Percentiles rank a stretch among this genome's conserved stretches.
Evolutionary conservation across 768 basidiomycete genomes (phyloP).

Genomic region (Serendipita sp.): DNA sequence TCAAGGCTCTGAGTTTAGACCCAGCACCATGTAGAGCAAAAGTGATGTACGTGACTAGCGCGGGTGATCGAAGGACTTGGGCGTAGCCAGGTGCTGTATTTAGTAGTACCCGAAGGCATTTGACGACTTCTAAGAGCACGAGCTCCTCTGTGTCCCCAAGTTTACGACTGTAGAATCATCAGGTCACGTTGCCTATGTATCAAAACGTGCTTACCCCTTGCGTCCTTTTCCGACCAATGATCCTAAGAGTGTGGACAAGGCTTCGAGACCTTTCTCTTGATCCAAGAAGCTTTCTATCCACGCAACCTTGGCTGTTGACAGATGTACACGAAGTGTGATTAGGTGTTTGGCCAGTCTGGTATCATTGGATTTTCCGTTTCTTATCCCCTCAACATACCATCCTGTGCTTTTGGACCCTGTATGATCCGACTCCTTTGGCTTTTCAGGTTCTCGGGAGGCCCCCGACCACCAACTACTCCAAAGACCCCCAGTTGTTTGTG

Average conservation of each 20-base stretch:
- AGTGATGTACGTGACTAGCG: slow-evolving; percentile 51
- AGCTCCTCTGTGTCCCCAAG: slow-evolving; percentile 48
- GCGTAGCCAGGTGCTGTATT: slow-evolving; percentile 76
- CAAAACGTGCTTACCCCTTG: slow-evolving; percentile 26
- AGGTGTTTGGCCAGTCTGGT: slow-evolving; percentile 57
- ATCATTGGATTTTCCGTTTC: slow-evolving; percentile 35
- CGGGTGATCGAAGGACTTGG: slow-evolving; percentile 43
- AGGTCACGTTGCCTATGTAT: background rate
- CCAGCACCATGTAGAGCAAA: slow-evolving; percentile 53
- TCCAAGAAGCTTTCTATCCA: slow-evolving; percentile 72
- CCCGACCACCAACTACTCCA: slow-evolving; percentile 57
- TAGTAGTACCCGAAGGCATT: slow-evolving; percentile 63
- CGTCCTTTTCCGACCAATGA: slow-evolving; percentile 48
- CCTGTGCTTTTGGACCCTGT: slow-evolving; percentile 31
- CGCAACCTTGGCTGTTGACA: slow-evolving; percentile 62
- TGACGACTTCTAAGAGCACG: slow-evolving; percentile 55
- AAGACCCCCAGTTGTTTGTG: slow-evolving; percentile 58
- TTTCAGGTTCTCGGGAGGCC: slow-evolving; percentile 17
- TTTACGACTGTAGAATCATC: slow-evolving; percentile 6
- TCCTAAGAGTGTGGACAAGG: slow-evolving; percentile 39
- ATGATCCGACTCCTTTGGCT: slow-evolving; percentile 21
- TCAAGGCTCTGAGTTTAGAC: slow-evolving; percentile 48
- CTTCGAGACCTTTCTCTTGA: slow-evolving; percentile 45
- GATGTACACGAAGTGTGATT: slow-evolving; percentile 65
- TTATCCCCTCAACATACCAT: slow-evolving; percentile 48